Evolutionary conservation across 257 asterid genomes (phyloP), one percentile per base, ranked within the genome.

Genomic region (Ilex asprella): DNA sequence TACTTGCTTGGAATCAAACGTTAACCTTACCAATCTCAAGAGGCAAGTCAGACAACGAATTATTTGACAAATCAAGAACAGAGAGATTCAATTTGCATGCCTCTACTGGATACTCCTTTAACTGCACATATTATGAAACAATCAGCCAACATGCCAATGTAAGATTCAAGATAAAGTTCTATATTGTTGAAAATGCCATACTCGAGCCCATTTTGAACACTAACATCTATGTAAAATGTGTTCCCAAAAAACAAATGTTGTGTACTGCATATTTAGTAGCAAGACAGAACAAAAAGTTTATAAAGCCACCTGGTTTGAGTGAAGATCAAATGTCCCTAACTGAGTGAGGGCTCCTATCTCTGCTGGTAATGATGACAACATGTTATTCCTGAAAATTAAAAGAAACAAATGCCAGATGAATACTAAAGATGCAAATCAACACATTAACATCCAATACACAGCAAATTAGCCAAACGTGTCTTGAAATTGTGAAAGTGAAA

Each of bases 301-400:
- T 55, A 56, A 12, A 71, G 39, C 16, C 60, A 92, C 99, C 97
- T 85, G 92, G 76, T 92, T 92, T 70, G 97, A 89, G 71, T 89
- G 99, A 78, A 92, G 89, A 82, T 92, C 94, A 76, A 92, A 85
- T 72, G 95, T 86, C 70, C 97, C 96, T 71, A 89, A 78, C 74
- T 81, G 73, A 57, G 87, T 76, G 76, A 92, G 71, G 59, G 81
- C 72, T 59, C 95, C 96, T 73, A 92, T 82, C 80, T 87, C 97
- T 56, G 76, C 67, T 12, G 99, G 99, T 69, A 92, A 80, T 64
- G 84, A 65, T 75, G 90, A 64, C 64, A 92, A 71, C 16, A 78
- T 76, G 79, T 92, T 92, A 72, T 70, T 82, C 86, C 99, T 86
- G 76, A 47, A 51, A 54, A 71, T 60, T 52, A 76, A 70, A 58